Evolutionary conservation across 495 filamentous ascomycete species (phyloP), one percentile per base, ranked within the genome.

Genomic region (Xylaria nigripes): DNA sequence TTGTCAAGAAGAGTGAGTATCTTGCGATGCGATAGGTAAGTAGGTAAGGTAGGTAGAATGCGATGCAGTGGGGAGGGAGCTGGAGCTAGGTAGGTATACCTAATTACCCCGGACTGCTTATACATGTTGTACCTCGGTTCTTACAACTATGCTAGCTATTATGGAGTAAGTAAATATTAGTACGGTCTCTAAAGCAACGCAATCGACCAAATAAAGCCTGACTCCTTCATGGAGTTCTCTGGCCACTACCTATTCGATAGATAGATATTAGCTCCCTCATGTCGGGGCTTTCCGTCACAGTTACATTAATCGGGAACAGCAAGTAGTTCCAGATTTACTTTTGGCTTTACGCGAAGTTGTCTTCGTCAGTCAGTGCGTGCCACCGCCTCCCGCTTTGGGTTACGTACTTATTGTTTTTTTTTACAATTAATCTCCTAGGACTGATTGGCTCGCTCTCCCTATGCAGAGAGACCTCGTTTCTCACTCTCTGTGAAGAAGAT

Each of bases 401-500:
- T 15, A n/a, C 42, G 6, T 38, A 45, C 38, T 42, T 54, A 22
- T 48, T n/a, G n/a, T 45, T 45, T 54, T 30, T 42, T 54, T 22
- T 48, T 54, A 54, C 51, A 54, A 32, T 48, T 42, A 40, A 13
- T 16, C 15, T 18, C n/a, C 32, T 13, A 13, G n/a, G n/a, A n/a
- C n/a, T 40, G 10, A 34, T 16, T 46, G 34, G 16, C 23, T 30
- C 15, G 34, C 18, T 21, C 22, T 0, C 18, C 22, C n/a, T 55
- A 88, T 19, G 82, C 81, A 23, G 87, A 88, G 34, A 94, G 72
- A 0, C 93, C 92, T 52, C 89, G 79, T 75, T 93, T 95, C 81
- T 95, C 93, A 62, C 84, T 86, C 72, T 98, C 93, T 23, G 88
- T 92, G 62, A 90, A 97, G 84, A 96, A 97, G 67, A 97, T 96